Base-by-base conservation (phyloP, 2,329 filamentous ascomycete genomes). In the Pyrenophora teres region DNA sequence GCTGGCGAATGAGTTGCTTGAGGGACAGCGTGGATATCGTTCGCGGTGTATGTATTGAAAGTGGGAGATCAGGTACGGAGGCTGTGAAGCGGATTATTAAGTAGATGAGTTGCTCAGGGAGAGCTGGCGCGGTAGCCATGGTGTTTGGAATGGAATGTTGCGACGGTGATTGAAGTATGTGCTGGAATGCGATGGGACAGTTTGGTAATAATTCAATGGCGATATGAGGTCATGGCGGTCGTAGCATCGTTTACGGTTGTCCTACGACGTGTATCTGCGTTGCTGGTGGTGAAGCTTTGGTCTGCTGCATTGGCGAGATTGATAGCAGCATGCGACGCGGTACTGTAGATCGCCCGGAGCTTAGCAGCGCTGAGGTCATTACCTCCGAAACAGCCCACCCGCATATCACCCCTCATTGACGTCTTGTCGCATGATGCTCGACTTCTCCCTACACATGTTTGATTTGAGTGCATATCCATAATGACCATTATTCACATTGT, bases 21-120 rank as follows among this genome's bases (percentile, higher is more conserved):
- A 97, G 82, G 2, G 87, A 84, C 48, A 91, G 83, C 46, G 90
- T 84, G 36, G 90, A 90, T 9, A 88, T 92, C 27, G 80, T 79
- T 40, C 80, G 74, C 0, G 92, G 90, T 5, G 80, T 77, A 41
- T 84, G 74, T 67, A 97, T 85, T 65, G 90, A 86, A 54, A 97
- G 83, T 35, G 87, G 83, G 33, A 97, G 83, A 72, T 97, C 94
- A 13, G 91, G 87, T 50, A 93, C 83, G 1, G 90, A 87, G 54
- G 87, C 87, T 46, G 91, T 91, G 82, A 99, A 97, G 73, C 93
- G 92, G 72, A 97, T 87, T 32, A 90, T 93, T 39, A 97, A 81
- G 66, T 88, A 86, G 50, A 96, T 80, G 30, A 73, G 58, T 53
- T 74, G 70, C 36, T 74, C 70, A 25, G 72, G 72, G 35, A 73